Evolutionary conservation across 2,329 filamentous ascomycete species (phyloP).

Genomic region (Colletotrichum tamarilloi): DNA sequence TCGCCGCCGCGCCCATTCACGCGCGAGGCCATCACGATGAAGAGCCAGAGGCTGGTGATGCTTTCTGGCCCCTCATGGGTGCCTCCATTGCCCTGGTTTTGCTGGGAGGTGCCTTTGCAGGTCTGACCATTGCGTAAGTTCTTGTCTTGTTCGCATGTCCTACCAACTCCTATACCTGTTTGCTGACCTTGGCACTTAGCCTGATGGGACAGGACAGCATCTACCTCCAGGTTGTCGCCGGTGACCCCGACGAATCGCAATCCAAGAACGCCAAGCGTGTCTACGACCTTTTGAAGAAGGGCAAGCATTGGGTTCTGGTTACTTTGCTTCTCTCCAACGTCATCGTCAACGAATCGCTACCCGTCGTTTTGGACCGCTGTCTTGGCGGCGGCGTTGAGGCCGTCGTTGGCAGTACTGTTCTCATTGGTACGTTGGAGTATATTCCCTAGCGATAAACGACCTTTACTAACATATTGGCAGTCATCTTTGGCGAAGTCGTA

Average conservation of each 20-base stretch:
- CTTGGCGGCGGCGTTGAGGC: conserved; percentile 95
- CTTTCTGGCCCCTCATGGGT: conserved; percentile 83
- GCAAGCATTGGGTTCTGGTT: conserved; percentile 98
- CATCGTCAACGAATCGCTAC: conserved; percentile 96
- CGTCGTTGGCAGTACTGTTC: conserved; percentile 89
- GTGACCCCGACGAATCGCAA: conserved; percentile 86
- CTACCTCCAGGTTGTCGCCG: conserved; percentile 93
- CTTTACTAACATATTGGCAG: conserved; percentile 55
- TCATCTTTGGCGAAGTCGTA: conserved; percentile 97
- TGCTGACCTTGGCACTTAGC: conserved; percentile 44
- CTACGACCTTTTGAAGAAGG: conserved; percentile 80
- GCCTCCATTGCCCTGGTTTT: conserved; percentile 85
- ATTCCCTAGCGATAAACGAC: background rate
- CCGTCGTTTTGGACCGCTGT: conserved; percentile 93
- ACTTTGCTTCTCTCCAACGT: conserved; percentile 95
- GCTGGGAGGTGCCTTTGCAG: conserved; percentile 91
- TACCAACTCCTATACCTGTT: background rate
- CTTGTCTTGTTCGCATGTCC: background rate
- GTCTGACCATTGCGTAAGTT: conserved; percentile 85
- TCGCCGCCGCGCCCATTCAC: conserved; percentile 58
- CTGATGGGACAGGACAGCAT: conserved; percentile 87
- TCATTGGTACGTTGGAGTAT: conserved; percentile 78
- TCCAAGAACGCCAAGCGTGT: conserved; percentile 87
- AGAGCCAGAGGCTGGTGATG: conserved; percentile 67
- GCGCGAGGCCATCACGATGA: conserved; percentile 51